Base-by-base conservation (phyloP, 257 asterid genomes). In the Petrea volubilis region DNA sequence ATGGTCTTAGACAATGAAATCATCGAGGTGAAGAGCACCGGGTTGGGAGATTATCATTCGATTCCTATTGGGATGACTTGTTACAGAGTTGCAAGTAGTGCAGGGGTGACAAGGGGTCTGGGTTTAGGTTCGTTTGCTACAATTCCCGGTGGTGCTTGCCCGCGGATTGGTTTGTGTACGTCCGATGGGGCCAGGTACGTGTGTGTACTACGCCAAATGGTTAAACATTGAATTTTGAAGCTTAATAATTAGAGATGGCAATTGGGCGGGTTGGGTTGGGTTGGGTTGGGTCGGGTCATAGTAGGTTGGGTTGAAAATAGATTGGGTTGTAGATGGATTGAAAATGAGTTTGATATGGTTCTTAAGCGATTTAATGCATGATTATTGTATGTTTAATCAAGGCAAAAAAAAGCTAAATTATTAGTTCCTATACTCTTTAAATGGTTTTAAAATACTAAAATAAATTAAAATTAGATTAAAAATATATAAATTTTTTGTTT, bases 141-240 rank as follows among this genome's bases (percentile, higher is more conserved):
- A 12, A 83, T 85, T 34, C 98, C 96, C 9, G 88, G 96, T 65
- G 96, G 95, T 58, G 81, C 78, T 77, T 91, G 97, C 71, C 88
- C 95, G 4, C 61, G 86, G 75, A 79, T 82, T 50, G 64, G 68
- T 74, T 7, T 69, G 66, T 88, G 98, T 61, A 64, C 89, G 0
- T 85, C 91, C 2, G 85, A 84, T 64, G 97, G 98, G 53, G 25
- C 74, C 95, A 0, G 31, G 53, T 18, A 88, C 84, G 18, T 90
- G 96, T 60, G 94, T 76, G 12, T 88, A 86, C 64, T 88, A 66
- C 79, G 66, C 74, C 13, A 86, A 85, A 73, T 90, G 97, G 98
- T 71, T 90, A 61, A 75, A 77, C 23, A 49, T 80, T 33, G 79
- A 81, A 14, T 83, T 86, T 72, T 83, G 76, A 85, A 60, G 67